Conservation (phyloP, 2,329 filamentous ascomycete genomes). For the Thielaviopsis punctulata region DNA sequence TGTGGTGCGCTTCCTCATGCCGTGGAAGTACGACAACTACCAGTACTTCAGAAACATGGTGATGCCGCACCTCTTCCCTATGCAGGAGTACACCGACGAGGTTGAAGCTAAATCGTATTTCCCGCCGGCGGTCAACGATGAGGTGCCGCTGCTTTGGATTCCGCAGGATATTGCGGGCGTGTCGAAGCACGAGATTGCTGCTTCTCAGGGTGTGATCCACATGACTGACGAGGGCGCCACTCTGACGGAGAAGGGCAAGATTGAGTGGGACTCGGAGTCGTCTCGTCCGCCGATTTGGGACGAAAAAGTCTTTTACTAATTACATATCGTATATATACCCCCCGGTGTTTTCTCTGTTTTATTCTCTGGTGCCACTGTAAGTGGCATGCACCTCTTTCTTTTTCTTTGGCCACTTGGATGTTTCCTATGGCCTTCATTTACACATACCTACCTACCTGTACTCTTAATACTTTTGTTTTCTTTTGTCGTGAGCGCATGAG, state of each 20-base stretch:
- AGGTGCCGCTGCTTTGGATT: slow-evolving; percentile 65
- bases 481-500: not conserved
- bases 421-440: not conserved
- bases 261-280: slow-evolving; percentile 25
- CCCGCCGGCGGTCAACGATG: slow-evolving; percentile 49
- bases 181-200: slow-evolving; percentile 57
- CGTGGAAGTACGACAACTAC: slow-evolving; percentile 62
- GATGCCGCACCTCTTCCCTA: slow-evolving; percentile 32
- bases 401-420: not conserved
- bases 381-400: not conserved
- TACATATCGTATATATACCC: slow-evolving; percentile 4
- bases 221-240: slow-evolving; percentile 66
- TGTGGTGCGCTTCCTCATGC: slow-evolving; percentile 35
- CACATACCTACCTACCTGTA: not conserved
- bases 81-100: slow-evolving; percentile 23
- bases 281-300: slow-evolving; percentile 27
- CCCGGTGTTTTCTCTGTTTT: not conserved
- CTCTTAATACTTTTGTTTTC: not conserved
- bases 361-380: not conserved
- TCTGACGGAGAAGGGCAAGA: slow-evolving; percentile 45
- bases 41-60: slow-evolving; percentile 50
- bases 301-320: slow-evolving; percentile 29
- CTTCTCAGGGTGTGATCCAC: slow-evolving; percentile 52
- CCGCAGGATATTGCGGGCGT: slow-evolving; percentile 59
- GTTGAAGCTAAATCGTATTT: slow-evolving; percentile 52